Conservation (phyloP, 2,329 filamentous ascomycete genomes). For the Xylariales sp. region DNA sequence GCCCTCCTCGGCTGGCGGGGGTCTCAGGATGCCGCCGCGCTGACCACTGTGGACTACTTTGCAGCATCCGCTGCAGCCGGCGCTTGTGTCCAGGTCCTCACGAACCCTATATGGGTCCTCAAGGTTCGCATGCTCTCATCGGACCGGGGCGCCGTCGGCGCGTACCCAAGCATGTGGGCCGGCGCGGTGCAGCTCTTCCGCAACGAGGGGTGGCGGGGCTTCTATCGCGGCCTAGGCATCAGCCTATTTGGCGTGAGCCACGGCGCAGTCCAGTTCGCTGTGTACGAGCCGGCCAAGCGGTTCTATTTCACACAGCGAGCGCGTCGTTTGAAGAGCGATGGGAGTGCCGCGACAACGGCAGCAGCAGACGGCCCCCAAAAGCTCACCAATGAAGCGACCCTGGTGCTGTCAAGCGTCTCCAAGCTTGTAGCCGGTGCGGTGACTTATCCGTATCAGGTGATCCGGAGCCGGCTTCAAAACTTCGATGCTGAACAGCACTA, state of each 20-base stretch:
- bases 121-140: constrained; percentile 96
- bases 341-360: no score
- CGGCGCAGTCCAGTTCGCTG: constrained; percentile 91
- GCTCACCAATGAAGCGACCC: constrained; percentile 69
- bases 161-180: constrained; percentile 73
- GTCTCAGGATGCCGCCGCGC: constrained; percentile 31
- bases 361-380: constrained; percentile 20
- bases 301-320: constrained; percentile 47
- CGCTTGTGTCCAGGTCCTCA: constrained; percentile 71
- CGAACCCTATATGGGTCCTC: constrained; percentile 96
- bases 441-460: constrained; percentile 93
- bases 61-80: constrained; percentile 68
- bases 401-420: constrained; percentile 73
- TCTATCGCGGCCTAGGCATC: constrained; percentile 83
- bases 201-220: constrained; percentile 71
- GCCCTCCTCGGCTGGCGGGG: constrained; percentile 31
- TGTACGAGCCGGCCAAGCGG: constrained; percentile 71
- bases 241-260: constrained; percentile 84
- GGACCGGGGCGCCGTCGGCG: constrained; percentile 67
- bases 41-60: constrained; percentile 75
- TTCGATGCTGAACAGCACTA: constrained; percentile 77
- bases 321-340: constrained; percentile 15
- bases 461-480: constrained; percentile 83
- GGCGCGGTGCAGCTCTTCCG: constrained; percentile 64
- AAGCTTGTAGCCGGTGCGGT: constrained; percentile 87